Evolutionary conservation across 2,329 filamentous ascomycete species (phyloP).

Genomic region (Phoma sp.): DNA sequence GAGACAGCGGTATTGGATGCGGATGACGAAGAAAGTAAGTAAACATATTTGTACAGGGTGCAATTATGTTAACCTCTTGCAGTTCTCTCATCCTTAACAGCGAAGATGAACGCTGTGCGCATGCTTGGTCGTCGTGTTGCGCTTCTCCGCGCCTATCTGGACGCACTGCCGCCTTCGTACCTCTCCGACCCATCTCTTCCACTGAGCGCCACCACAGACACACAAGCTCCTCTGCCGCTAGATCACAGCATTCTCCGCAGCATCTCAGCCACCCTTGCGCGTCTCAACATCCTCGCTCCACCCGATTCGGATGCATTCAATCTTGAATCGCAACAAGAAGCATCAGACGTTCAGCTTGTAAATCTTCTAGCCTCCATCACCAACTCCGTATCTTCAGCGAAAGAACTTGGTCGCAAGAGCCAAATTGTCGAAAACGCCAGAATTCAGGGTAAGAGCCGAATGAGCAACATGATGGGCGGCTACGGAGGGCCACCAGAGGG

Average conservation of each 20-base stretch:
- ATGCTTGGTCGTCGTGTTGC: slow-evolving; percentile 74
- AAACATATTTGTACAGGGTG: too few species aligned
- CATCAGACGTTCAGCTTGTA: slow-evolving; percentile 83
- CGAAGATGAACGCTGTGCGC: slow-evolving; percentile 90
- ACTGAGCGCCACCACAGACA: slow-evolving; percentile 37
- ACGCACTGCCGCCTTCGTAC: slow-evolving; percentile 71
- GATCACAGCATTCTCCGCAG: slow-evolving; percentile 81
- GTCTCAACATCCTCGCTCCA: slow-evolving; percentile 81
- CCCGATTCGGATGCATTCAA: slow-evolving; percentile 69
- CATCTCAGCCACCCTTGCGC: slow-evolving; percentile 83
- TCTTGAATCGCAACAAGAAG: slow-evolving; percentile 74
- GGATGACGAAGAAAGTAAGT: slow-evolving; percentile 68
- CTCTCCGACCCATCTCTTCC: slow-evolving; percentile 56
- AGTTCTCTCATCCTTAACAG: slow-evolving; percentile 73
- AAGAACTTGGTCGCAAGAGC: slow-evolving; percentile 78
- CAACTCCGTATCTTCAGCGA: slow-evolving; percentile 71
- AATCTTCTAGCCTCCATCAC: slow-evolving; percentile 77
- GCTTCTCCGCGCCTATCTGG: slow-evolving; percentile 71
- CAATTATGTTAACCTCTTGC: slow-evolving; percentile 10
- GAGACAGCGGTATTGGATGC: slow-evolving; percentile 54
- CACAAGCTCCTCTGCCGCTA: slow-evolving; percentile 44
- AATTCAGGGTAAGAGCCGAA: slow-evolving; percentile 38
- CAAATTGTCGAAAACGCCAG: slow-evolving; percentile 51
- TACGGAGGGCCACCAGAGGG: slow-evolving; percentile 21
- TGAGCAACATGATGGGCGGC: slow-evolving; percentile 25